These are phyloP conservation scores for Usnea hakonensis DNA, from an alignment of 495 filamentous ascomycete species.

Conservation along the genomic window DNA sequence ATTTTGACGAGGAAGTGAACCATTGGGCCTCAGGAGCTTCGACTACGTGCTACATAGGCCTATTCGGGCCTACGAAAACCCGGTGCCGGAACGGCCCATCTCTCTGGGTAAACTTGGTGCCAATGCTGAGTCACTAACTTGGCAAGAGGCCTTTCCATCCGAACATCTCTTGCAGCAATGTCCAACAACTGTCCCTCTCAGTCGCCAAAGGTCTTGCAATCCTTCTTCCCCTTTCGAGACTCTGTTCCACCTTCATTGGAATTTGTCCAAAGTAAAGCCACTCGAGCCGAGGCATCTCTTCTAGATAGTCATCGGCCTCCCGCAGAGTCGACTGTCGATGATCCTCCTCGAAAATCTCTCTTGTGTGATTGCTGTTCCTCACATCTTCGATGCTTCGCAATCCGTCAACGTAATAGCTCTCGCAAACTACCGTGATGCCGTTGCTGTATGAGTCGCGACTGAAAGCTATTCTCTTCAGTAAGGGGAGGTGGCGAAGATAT, in stretches of 20 bases:
- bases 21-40: no score
- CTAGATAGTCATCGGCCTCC: neutral
- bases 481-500: neutral
- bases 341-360: neutral
- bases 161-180: conserved; percentile 5
- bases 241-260: conserved; percentile 2
- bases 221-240: neutral
- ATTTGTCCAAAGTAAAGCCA: conserved; percentile 16
- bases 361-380: neutral
- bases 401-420: neutral
- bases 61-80: no score
- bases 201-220: no score
- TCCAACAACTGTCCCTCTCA: conserved; percentile 9
- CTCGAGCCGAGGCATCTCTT: neutral
- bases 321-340: neutral
- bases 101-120: no score
- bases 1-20: no score
- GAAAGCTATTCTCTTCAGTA: conserved; percentile 11
- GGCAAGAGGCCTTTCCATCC: no score
- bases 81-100: no score
- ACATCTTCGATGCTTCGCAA: neutral
- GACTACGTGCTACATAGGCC: no score
- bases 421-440: neutral
- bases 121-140: no score
- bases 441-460: conserved; percentile 10